Conservation (phyloP, 2,329 filamentous ascomycete species). For the Verticillium alfalfae region DNA sequence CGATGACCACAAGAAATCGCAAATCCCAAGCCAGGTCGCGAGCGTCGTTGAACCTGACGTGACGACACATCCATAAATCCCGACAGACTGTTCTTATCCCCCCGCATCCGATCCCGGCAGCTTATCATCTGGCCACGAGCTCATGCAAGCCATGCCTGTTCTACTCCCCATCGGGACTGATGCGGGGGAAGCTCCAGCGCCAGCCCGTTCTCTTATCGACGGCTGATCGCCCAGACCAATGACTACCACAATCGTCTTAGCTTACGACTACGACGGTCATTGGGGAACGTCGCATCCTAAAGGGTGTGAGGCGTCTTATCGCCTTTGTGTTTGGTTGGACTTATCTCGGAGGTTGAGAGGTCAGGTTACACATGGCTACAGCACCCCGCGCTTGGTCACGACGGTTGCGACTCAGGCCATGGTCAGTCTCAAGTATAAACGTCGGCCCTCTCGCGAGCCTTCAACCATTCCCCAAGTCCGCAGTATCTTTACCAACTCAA, state of each 20-base stretch:
- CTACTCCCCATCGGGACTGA: constrained; percentile 1
- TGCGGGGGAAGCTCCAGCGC: background rate
- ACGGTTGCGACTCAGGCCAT: background rate
- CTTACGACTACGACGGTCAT: background rate
- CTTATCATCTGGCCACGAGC: background rate
- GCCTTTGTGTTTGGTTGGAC: background rate
- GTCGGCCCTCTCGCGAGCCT: background rate
- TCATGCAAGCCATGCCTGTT: background rate
- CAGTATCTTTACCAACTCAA: background rate
- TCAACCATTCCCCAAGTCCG: background rate
- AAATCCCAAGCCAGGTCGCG: background rate
- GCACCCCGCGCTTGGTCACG: too few species aligned
- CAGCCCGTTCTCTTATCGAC: background rate
- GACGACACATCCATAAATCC: background rate
- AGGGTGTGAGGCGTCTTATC: background rate
- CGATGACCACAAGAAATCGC: background rate
- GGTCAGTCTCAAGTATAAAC: background rate
- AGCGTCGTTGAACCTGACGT: background rate
- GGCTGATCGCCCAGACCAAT: background rate
- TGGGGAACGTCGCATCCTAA: background rate
- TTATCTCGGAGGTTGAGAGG: background rate
- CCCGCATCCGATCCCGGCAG: background rate
- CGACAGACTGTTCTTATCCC: background rate
- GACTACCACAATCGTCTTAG: background rate
- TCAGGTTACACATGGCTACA: background rate